Base-by-base conservation (phyloP, 2,329 filamentous ascomycete species). In the Colletotrichum limetticola region DNA sequence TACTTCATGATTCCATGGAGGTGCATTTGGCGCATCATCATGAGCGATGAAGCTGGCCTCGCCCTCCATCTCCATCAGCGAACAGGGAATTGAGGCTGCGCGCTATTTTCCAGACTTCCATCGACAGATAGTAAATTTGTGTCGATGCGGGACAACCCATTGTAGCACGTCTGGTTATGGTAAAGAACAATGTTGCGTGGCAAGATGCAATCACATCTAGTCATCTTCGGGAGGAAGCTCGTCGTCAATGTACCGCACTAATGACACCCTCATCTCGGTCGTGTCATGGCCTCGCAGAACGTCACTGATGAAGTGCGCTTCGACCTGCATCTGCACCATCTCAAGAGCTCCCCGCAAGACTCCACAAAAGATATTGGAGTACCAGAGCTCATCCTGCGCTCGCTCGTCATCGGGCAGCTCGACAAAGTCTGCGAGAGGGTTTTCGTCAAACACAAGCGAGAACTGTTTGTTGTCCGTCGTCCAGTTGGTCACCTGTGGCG, bases 321-420 rank as follows among this genome's bases (percentile, higher is more conserved):
- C 96, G 4, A 98, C 95, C 83, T 98, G 97, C 95, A 98, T 98
- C 89, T 98, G 96, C 79, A 98, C 96, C 97, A 99, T 99, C 83
- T 99, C 97, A 72, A 99, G 83, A 1, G 96, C 93, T 16, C 97
- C 97, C 77, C 97, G 89, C 74, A 99, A 86, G 56, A 99, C 94
- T 56, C 97, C 97, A 78, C 97, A 98, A 56, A 98, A 89, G 70
- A 99, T 97, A 83, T 98, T 99, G 5, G 95, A 98, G 83, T 97
- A 99, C 97, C 97, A 99, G 52, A 99, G 86, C 85, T 98, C 96
- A 79, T 98, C 95, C 83, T 99, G 97, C 4, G 97, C 95, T 75
- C 95, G 90, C 64, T 95, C 97, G 83, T 99, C 97, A 80, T 99
- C 97, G 1, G 97, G 97, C 56, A 99, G 86, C 83, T 99, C 97